These are phyloP conservation scores for Aspergillus caelatus DNA, from an alignment of 2,329 filamentous ascomycete species.

Conservation along the genomic window DNA sequence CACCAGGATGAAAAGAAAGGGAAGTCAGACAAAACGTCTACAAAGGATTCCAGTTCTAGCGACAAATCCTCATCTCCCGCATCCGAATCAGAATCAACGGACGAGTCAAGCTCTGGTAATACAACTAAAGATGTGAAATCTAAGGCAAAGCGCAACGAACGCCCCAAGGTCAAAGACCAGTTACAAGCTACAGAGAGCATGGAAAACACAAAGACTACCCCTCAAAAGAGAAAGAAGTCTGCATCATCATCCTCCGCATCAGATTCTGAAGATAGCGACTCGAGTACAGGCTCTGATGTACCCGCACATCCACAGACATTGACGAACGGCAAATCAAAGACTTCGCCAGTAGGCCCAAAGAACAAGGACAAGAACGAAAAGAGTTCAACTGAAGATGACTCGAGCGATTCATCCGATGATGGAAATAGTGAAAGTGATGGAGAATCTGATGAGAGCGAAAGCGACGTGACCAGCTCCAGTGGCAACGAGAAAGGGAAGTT, in stretches of 20 bases:
- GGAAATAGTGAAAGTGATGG: conserved; percentile 5
- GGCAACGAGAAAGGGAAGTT: neutral
- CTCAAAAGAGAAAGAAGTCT: neutral
- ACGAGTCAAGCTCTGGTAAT: conserved; percentile 3
- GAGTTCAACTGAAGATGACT: neutral
- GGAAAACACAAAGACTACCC: neutral
- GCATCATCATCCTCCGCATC: neutral
- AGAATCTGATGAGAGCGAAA: conserved; percentile 13
- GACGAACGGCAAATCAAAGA: neutral
- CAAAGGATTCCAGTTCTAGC: neutral
- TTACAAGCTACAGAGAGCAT: neutral
- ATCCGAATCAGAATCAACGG: conserved; percentile 2
- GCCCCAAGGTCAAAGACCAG: neutral
- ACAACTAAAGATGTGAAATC: neutral
- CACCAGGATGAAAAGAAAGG: neutral
- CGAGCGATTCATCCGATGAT: neutral
- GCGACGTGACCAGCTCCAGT: conserved; percentile 16
- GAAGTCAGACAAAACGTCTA: neutral
- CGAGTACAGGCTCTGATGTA: neutral
- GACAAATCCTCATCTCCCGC: neutral
- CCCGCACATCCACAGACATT: neutral
- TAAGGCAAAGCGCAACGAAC: neutral
- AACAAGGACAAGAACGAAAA: neutral
- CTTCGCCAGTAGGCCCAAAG: neutral
- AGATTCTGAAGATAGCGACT: neutral